Conservation (phyloP, 2,329 filamentous ascomycete species). For the Aspergillus glaucus region DNA sequence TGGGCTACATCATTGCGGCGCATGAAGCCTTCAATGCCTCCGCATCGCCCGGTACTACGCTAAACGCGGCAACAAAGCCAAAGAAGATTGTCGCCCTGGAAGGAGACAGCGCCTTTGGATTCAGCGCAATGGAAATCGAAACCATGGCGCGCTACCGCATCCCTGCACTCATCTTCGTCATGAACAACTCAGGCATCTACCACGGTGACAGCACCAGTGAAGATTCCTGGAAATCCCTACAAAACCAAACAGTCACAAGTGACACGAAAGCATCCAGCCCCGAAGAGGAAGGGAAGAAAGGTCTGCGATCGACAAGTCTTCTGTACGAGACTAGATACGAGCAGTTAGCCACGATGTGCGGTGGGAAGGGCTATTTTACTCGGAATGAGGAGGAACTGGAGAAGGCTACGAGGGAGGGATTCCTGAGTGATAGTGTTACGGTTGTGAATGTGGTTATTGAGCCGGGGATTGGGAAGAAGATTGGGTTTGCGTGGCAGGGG, state of each 20-base stretch:
- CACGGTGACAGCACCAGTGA: conserved; percentile 38
- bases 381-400: conserved; percentile 47
- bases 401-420: conserved; percentile 47
- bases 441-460: conserved; percentile 54
- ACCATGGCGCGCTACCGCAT: conserved; percentile 52
- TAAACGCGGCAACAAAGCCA: conserved; percentile 11
- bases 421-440: conserved; percentile 40
- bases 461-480: conserved; percentile 40
- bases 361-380: conserved; percentile 49
- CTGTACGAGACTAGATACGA: conserved; percentile 52
- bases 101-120: conserved; percentile 52
- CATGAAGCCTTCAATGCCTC: conserved; percentile 50
- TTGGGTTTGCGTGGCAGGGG: conserved; percentile 33
- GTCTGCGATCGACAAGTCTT: conserved; percentile 45
- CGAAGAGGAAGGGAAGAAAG: conserved; percentile 18
- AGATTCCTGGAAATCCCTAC: conserved; percentile 41
- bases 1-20: conserved; percentile 53
- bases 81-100: conserved; percentile 54
- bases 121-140: conserved; percentile 51
- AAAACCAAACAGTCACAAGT: conserved; percentile 33
- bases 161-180: conserved; percentile 50
- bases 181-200: conserved; percentile 51
- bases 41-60: conserved; percentile 30
- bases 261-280: conserved; percentile 12
- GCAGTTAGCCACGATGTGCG: conserved; percentile 49